Percentiles rank a stretch among this genome's conserved stretches.
Conservation (phyloP, 441 rosid genomes). For the Erodium texanum region DNA sequence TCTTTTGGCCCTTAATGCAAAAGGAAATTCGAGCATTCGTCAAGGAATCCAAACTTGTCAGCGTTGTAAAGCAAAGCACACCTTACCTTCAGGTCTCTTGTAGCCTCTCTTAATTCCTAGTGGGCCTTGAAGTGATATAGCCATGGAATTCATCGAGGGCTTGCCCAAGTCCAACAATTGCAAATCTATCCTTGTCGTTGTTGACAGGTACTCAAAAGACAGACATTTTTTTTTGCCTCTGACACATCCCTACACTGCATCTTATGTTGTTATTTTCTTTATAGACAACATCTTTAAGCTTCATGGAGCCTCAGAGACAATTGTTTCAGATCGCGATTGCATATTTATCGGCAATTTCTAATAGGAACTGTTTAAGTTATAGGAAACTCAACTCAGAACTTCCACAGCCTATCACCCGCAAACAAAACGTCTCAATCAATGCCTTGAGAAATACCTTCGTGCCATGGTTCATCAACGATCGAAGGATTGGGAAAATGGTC, state of each 20-base stretch:
- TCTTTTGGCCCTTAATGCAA: neutral
- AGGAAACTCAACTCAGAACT: neutral
- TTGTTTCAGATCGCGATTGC: neutral
- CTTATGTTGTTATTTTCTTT: neutral
- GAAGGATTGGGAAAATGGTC: neutral
- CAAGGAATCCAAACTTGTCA: neutral
- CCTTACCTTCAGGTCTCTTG: neutral
- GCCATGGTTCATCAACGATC: neutral
- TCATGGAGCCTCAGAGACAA: neutral
- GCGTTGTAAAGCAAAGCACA: neutral
- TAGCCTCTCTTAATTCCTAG: neutral
- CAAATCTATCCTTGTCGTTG: neutral
- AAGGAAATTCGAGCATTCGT: neutral
- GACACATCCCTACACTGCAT: neutral
- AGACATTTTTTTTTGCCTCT: neutral
- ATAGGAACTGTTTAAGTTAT: neutral
- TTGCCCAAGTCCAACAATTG: neutral
- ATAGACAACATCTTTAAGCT: neutral
- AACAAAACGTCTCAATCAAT: too few species aligned
- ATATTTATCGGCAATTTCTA: neutral
- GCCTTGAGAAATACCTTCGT: neutral
- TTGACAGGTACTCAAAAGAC: neutral
- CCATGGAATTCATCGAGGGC: neutral
- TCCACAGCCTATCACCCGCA: too few species aligned
- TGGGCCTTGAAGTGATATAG: neutral